Conservation (phyloP, 176 grass and related monocot genomes). For the Ensete glaucum region DNA sequence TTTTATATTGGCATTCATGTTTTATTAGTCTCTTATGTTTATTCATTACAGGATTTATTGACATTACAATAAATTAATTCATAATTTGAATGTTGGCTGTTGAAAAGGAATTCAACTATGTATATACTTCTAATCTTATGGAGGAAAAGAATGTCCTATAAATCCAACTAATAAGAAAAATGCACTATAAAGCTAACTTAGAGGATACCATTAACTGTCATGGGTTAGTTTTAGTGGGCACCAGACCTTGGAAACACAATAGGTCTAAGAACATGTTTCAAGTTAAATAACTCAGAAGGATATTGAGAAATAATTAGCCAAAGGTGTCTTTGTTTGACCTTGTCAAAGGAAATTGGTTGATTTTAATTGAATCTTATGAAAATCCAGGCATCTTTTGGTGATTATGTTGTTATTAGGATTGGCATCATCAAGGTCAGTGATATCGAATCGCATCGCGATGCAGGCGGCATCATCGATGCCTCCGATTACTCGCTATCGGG, state of each 20-base stretch:
- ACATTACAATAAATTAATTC: background rate
- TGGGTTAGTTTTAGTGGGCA: background rate
- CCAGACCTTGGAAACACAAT: background rate
- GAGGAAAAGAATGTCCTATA: no score
- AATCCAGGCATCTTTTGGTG: background rate
- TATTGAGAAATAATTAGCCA: background rate
- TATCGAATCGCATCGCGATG: no score
- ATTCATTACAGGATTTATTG: background rate
- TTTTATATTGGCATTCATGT: no score
- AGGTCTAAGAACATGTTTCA: background rate
- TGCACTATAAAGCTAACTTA: no score
- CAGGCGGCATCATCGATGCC: no score
- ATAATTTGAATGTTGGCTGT: no score
- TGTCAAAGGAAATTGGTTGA: background rate
- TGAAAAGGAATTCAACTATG: no score
- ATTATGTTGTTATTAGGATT: background rate
- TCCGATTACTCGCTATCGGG: no score
- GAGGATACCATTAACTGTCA: background rate
- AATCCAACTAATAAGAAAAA: no score
- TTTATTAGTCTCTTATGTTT: no score
- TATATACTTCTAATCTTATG: no score
- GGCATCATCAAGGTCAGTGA: background rate
- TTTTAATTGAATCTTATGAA: background rate
- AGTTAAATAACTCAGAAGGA: background rate
- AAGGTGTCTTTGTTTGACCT: background rate